A percentile compares a stretch with the other conserved stretches of the same genome.
Conservation (phyloP, 441 rosid genomes). For the Erodium trifolium region DNA sequence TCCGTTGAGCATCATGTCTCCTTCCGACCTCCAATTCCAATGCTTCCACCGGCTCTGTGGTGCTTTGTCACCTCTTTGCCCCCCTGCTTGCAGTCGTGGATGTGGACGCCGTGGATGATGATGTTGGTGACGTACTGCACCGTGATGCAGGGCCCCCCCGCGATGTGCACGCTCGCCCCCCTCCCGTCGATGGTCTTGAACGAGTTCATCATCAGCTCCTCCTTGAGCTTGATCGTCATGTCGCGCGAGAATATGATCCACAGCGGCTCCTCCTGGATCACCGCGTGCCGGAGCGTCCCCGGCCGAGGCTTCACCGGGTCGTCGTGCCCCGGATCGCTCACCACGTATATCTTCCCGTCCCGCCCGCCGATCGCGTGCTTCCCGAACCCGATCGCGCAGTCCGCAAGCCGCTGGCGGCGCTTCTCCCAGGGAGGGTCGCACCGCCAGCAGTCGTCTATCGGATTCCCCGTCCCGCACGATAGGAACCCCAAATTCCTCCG, state of each 20-base stretch:
- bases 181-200: conserved; percentile 93
- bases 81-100: conserved; percentile 79
- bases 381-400: conserved; percentile 88
- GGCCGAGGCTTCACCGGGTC: conserved; percentile 85
- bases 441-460: conserved; percentile 90
- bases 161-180: conserved; percentile 74
- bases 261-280: conserved; percentile 67
- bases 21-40: conserved; percentile 28
- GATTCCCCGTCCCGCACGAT: conserved; percentile 52
- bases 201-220: conserved; percentile 77
- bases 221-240: conserved; percentile 78
- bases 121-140: conserved; percentile 69
- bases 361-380: conserved; percentile 90
- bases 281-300: conserved; percentile 86
- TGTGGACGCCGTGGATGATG: conserved; percentile 23
- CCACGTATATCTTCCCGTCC: conserved; percentile 73
- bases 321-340: conserved; percentile 63
- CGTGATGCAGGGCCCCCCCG: conserved; percentile 77
- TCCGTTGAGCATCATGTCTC: conserved; percentile 73
- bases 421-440: conserved; percentile 74
- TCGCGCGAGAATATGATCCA: conserved; percentile 89
- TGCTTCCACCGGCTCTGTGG: no score
- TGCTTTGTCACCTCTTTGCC: conserved; percentile 22
- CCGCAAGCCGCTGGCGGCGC: conserved; percentile 80
- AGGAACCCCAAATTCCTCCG: conserved; percentile 41